A percentile compares a stretch with the other conserved stretches of the same genome.
Evolutionary conservation across 179 eudicot genomes (phyloP).

Genomic region (Spergularia azorica): DNA sequence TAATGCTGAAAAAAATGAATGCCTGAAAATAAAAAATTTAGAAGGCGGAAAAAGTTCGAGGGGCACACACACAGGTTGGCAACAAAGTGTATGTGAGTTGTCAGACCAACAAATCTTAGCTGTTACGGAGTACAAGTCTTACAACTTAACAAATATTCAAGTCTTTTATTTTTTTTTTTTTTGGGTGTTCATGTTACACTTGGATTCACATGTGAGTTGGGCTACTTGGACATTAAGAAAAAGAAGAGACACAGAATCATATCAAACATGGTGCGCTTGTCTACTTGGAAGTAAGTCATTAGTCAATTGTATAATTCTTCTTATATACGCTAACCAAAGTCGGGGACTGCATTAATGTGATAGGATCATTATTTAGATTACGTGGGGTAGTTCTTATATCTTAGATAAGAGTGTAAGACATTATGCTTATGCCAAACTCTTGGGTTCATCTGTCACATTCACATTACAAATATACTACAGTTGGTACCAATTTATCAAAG

Average conservation of each 20-base stretch:
- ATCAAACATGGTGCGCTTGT: neutral
- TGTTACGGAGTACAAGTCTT: neutral
- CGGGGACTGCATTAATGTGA: too few species aligned
- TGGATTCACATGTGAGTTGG: slow-evolving; percentile 5
- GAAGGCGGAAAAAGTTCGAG: neutral
- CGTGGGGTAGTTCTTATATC: too few species aligned
- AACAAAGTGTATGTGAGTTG: neutral
- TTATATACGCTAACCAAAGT: too few species aligned
- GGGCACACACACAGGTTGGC: slow-evolving; percentile 1
- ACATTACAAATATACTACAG: too few species aligned
- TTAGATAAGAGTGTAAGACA: too few species aligned
- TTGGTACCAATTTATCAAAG: too few species aligned
- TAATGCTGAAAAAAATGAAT: neutral
- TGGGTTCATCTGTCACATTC: too few species aligned
- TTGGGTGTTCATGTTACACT: neutral
- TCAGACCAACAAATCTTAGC: neutral
- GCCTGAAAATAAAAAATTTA: neutral
- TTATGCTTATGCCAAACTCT: too few species aligned
- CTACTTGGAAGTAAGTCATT: neutral
- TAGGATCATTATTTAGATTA: too few species aligned
- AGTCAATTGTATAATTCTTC: too few species aligned
- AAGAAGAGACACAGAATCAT: slow-evolving; percentile 5
- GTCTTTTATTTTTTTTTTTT: neutral
- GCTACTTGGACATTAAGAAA: neutral
- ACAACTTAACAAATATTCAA: neutral